Conservation (phyloP, 768 basidiomycete genomes). For the Termitomyces sp. region DNA sequence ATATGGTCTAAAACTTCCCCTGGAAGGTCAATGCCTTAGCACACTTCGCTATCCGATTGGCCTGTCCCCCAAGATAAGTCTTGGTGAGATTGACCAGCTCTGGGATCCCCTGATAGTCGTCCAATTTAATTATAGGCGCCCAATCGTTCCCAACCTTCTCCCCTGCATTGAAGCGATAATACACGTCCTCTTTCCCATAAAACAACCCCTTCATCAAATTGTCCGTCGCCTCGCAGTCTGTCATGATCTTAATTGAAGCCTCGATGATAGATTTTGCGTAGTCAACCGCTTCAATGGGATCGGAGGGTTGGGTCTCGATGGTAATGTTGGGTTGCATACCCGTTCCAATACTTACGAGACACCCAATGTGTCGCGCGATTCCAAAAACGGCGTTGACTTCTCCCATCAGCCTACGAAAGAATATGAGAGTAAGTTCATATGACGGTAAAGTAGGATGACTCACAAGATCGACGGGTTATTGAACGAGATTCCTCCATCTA, state of each 20-base stretch:
- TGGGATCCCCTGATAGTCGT: conserved; percentile 7
- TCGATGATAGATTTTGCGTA: conserved; percentile 1
- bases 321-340: conserved; percentile 10
- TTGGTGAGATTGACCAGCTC: conserved; percentile 7
- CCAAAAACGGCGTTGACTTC: conserved; percentile 19
- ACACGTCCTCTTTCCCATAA: conserved; percentile 5
- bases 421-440: background rate
- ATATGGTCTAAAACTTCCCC: background rate
- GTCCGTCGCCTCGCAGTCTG: conserved; percentile 11
- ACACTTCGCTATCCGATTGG: conserved; percentile 2
- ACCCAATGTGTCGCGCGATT: conserved; percentile 7
- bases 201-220: conserved; percentile 5
- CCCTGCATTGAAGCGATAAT: conserved; percentile 13
- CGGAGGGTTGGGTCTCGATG: background rate
- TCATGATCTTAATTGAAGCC: conserved; percentile 5
- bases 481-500: conserved; percentile 28
- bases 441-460: background rate
- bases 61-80: conserved; percentile 3
- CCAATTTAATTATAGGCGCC: conserved; percentile 8
- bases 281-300: background rate
- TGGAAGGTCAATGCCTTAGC: background rate
- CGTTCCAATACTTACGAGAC: conserved; percentile 10
- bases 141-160: conserved; percentile 7
- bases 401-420: conserved; percentile 19
- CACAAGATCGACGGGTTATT: conserved; percentile 28